Evolutionary conservation across 495 filamentous ascomycete genomes (phyloP), one percentile per base, ranked within the genome.

Genomic region (Penicillium alfredii): DNA sequence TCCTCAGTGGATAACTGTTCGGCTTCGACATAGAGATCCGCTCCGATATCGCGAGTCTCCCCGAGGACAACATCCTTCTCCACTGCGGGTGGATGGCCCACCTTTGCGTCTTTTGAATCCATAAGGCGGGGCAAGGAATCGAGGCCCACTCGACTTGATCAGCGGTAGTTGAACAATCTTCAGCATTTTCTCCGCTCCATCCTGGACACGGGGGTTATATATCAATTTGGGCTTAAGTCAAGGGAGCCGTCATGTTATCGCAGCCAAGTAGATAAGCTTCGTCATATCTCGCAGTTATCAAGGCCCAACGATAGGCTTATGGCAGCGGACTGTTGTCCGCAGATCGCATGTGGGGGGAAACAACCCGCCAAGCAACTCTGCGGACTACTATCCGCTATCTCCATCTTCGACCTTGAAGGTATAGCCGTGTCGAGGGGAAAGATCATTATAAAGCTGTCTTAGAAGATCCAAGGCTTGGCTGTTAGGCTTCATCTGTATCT

Each of bases 1-100:
- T 64, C 60, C 29, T 60, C 55, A 4, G 51, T 29, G 2, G 58
- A 47, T 15, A 64, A 20, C 33, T 60, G 58, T 25, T 55, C 58
- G 1, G 43, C 53, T 35, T 61, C 58, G 6, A 47, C 44, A 36
- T 53, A 64, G 13, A 61, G 38, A 33, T 56, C 38, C 18, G 53
- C 60, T 21, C 53, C 60, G 14, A 61, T 60, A 38, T 61, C 55
- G 16, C 38, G 46, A 30, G 50, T 35, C 20, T 53, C 45, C 15
- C 48, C 47, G 12, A 54, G 34, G 13, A 35, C 35, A 22, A 56
- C 37, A 44, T 59, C 46, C 8, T 54, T 56, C 49, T 55, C 53
- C 33, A 35, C 40, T 11, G 33, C 37, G 25, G 35, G 15, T 6
- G 25, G 33, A 13, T 27, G 35, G 8, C 56, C 41, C 32, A 36